Conservation (phyloP, 2,329 filamentous ascomycete species). For the Colletotrichum sp. region DNA sequence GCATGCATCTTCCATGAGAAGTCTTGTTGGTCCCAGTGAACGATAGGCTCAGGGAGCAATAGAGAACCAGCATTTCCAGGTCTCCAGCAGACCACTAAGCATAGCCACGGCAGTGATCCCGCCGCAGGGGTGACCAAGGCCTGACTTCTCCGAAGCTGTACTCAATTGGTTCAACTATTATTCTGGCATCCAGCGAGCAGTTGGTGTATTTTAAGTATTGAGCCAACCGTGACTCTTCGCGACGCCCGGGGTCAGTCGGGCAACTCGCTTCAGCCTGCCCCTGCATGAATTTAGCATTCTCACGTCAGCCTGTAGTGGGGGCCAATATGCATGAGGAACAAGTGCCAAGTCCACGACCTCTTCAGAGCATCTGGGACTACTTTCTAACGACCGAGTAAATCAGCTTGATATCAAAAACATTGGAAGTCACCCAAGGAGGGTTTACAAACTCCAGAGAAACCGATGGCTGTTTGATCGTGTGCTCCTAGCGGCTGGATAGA, state of each 20-base stretch:
- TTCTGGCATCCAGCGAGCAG: neutral
- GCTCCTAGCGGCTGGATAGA: neutral
- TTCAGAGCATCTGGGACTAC: neutral
- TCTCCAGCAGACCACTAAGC: neutral
- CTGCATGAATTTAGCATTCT: neutral
- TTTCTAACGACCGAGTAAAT: neutral
- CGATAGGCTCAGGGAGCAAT: neutral
- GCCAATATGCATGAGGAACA: neutral
- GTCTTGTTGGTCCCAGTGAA: neutral
- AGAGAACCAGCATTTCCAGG: neutral
- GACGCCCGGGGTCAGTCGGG: neutral
- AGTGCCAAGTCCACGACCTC: neutral
- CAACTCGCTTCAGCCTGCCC: neutral
- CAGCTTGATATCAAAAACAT: neutral
- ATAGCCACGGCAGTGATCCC: neutral
- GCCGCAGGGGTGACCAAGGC: neutral
- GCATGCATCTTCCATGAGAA: neutral
- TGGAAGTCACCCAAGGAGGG: neutral
- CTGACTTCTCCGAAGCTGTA: neutral
- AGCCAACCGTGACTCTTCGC: neutral
- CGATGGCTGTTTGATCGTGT: neutral
- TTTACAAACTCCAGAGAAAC: neutral
- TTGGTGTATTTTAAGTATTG: neutral
- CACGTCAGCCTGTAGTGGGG: neutral
- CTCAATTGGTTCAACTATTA: accelerated